Evolutionary conservation across 2,329 filamentous ascomycete species (phyloP), one percentile per base, ranked within the genome.

Genomic region (Xylariaceae sp.): DNA sequence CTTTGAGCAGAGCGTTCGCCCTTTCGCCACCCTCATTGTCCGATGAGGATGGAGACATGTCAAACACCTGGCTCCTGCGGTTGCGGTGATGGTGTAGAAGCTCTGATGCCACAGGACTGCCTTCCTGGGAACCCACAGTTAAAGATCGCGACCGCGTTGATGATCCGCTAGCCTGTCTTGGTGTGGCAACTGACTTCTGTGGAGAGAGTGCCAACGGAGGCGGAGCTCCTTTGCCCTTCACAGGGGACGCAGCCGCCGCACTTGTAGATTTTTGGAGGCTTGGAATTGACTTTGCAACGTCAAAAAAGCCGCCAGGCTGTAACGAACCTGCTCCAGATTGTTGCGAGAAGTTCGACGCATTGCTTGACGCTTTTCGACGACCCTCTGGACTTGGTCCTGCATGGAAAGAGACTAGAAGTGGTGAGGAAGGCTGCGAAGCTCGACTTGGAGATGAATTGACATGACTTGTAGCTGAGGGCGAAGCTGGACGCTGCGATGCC

Each of bases 1-100:
- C 94, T 48, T 96, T 91, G 39, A 99, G 82, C 9, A 98, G 80
- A 1, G 90, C 92, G 71, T 93, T 96, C 6, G 93, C 90, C 68
- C 96, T 91, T 40, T 94, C 90, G 46, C 56, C 55, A 9, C 96
- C 92, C 75, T 99, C 95, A 58, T 96, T 99, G 70, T 99, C 95
- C 0, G 95, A 99, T 0, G 94, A 98, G 0, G 95, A 98, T 3
- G 95, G 95, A 2, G 95, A 99, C 76, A 97, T 90, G 72, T 98
- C 94, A 67, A 98, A 92, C 2, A 97, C 89, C 69, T 97, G 95
- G 71, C 94, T 98, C 66, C 92, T 86, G 34, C 95, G 88, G 73
- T 97, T 97, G 67, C 93, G 87, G 69, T 97, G 93, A 47, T 87
- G 85, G 7, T 84, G 80, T 39, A 89, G 85, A 11, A 90, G 84